A percentile compares a stretch with the other conserved stretches of the same genome.
Evolutionary conservation across 116 monocot species (phyloP).

Genomic region (Iris pallida): DNA sequence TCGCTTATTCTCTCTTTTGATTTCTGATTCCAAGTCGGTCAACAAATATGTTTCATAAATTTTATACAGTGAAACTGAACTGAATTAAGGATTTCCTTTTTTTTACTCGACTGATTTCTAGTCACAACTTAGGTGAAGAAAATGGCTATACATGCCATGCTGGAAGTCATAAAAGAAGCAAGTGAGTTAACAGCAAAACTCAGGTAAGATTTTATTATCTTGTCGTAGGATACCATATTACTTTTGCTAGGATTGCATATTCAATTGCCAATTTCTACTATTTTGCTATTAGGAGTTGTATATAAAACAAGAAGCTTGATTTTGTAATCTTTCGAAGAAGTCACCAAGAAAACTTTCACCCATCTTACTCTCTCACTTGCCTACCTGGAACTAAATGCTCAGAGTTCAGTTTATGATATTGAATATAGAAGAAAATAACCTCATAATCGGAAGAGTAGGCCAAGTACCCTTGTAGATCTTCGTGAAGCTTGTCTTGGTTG

Average conservation of each 20-base stretch:
- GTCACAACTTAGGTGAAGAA: conserved; percentile 8
- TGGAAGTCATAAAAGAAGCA: conserved; percentile 9
- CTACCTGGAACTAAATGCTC: background rate
- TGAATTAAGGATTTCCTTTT: too few relatives aligned
- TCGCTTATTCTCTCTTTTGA: too few relatives aligned
- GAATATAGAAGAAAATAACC: background rate
- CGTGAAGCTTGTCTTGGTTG: too few relatives aligned
- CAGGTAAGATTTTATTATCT: conserved; percentile 5
- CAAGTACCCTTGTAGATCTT: background rate
- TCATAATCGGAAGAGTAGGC: background rate
- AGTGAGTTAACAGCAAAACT: background rate
- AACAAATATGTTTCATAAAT: too few relatives aligned
- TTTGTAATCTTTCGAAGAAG: background rate
- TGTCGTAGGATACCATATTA: background rate
- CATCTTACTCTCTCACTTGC: background rate
- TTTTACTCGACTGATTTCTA: too few relatives aligned
- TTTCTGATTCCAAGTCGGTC: too few relatives aligned
- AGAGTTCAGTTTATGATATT: background rate
- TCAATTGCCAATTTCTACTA: background rate
- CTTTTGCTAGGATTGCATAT: background rate
- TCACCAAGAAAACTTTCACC: background rate
- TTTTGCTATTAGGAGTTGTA: background rate
- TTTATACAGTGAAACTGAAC: too few relatives aligned
- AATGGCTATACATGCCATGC: conserved; percentile 11
- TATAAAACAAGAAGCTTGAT: background rate